A percentile compares a stretch with the other conserved stretches of the same genome.
Evolutionary conservation across 345 rosid species (phyloP).

Genomic region (Murraya paniculata): DNA sequence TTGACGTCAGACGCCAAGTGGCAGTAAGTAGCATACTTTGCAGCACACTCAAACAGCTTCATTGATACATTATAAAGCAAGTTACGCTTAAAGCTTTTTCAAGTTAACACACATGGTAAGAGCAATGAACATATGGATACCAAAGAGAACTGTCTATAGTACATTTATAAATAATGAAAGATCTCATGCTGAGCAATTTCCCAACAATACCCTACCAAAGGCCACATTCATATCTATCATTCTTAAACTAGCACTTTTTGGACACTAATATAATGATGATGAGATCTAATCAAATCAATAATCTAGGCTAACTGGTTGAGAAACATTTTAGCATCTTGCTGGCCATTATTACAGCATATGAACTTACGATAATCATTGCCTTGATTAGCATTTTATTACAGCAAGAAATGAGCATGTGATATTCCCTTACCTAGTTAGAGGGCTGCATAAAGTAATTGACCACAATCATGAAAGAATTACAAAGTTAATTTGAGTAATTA

Average conservation of each 20-base stretch:
- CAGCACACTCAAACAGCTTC: not conserved
- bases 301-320: not conserved
- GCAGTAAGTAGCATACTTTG: not conserved
- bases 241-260: not conserved
- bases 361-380: not conserved
- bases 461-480: not conserved
- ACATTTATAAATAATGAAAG: not conserved
- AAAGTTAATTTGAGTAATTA: no score
- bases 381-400: no score
- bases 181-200: not conserved
- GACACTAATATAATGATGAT: not conserved
- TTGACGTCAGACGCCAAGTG: not conserved
- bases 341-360: not conserved
- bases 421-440: no score
- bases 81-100: not conserved
- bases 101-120: not conserved
- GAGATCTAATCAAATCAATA: not conserved
- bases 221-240: not conserved
- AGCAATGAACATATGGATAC: not conserved
- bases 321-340: no score
- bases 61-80: not conserved
- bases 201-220: not conserved
- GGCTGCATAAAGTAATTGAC: not conserved
- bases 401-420: no score
- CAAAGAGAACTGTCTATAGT: not conserved